Base-by-base conservation (phyloP, 2,329 filamentous ascomycete genomes). In the Aspergillus luchuensis region DNA sequence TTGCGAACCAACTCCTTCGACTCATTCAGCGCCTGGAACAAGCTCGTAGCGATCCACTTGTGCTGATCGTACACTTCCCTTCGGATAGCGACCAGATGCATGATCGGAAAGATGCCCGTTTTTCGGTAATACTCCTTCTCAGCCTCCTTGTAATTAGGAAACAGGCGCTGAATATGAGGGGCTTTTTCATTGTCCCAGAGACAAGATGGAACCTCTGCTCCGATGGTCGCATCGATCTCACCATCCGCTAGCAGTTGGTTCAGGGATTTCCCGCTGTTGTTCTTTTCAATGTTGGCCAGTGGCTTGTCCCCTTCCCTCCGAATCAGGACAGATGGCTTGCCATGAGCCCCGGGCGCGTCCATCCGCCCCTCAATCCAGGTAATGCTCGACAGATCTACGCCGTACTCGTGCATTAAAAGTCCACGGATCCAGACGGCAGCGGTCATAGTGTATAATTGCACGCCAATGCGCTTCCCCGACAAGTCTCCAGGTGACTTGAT, bases 291-390 rank as follows among this genome's bases (percentile, higher is more conserved):
- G 2, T 17, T 33, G 13, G 47, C 47, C 25, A 30, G 13, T 8
- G 47, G 47, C 47, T 30, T 17, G 25, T 11, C 47, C 4, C 47
- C 47, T n/a, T 33, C 47, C 15, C 23, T 15, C 2, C 25, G 23
- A 10, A 50, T 50, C 47, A 50, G 15, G 15, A 50, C 47, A 1
- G 47, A 50, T 8, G 47, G 47, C 47, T 50, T 50, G 3, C 47
- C 47, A 17, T 50, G 47, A 4, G 47, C 47, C 23, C 47, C 47
- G 15, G 47, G 47, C 15, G 47, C 47, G 10, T 50, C 47, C 47
- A 50, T 50, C 15, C 47, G 47, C 15, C 47, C 47, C n/a, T 50
- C 47, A 3, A 50, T 28, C 47, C 47, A 50, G 47, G 47, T 50
- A n/a, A 50, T 50, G n/a, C 47, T 50, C 25, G 25, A 33, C 47